phyloP scores from a whole-genome alignment of 1,284 basidiomycete species.

The Ganoderma sp. region DNA sequence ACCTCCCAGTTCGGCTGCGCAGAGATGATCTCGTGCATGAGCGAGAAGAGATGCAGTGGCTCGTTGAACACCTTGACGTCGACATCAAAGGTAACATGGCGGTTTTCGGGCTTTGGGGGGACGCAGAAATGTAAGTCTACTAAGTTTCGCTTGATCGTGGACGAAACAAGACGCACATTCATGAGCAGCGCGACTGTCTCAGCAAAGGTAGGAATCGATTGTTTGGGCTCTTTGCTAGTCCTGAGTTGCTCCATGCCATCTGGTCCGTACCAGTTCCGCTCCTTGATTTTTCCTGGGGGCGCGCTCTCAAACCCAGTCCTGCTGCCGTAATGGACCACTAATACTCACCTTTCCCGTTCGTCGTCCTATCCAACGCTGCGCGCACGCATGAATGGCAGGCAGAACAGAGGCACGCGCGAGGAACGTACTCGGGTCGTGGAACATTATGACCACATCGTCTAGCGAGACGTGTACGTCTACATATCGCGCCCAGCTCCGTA shows the following conservation, averaged over 20 bases:
- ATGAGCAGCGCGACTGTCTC: conserved; percentile 86
- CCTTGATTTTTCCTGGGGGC: conserved; percentile 65
- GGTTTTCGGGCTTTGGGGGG: conserved; percentile 74
- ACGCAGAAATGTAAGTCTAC: not conserved
- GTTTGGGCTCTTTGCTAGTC: conserved; percentile 82
- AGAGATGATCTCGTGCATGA: conserved; percentile 83
- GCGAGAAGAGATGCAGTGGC: conserved; percentile 83
- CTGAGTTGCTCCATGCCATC: conserved; percentile 84
- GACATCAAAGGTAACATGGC: conserved; percentile 87
- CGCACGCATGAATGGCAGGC: conserved; percentile 21
- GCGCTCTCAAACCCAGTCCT: conserved; percentile 6
- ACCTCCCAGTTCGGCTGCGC: conserved; percentile 80
- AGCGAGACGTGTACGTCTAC: conserved; percentile 94
- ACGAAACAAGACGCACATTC: conserved; percentile 52
- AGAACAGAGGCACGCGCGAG: conserved; percentile 22
- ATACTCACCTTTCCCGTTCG: conserved; percentile 62
- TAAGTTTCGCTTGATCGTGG: not conserved
- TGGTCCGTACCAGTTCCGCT: conserved; percentile 73
- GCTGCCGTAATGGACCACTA: conserved; percentile 1
- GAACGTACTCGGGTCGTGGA: conserved; percentile 86
- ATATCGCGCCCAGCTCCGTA: conserved; percentile 30
- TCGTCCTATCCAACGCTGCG: conserved; percentile 70
- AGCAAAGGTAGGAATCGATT: conserved; percentile 87
- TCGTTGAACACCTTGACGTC: conserved; percentile 96
- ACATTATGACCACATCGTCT: conserved; percentile 93